These are phyloP conservation scores for Lichtheimia corymbifera DNA, from an alignment of 371 early-diverging fungal genomes.

Conservation along the genomic window DNA sequence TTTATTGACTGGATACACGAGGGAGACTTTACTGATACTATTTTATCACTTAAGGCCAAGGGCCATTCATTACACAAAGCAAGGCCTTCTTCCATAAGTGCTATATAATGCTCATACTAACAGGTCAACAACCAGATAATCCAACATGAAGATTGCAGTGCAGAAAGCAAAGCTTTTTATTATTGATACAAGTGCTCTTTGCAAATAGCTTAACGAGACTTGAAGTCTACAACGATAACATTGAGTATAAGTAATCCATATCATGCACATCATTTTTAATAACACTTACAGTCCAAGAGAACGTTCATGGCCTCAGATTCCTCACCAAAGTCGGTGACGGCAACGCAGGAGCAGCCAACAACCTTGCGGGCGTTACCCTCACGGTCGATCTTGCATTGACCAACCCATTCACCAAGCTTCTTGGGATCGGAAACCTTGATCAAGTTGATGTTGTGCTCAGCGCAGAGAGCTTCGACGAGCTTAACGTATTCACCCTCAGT, in stretches of 20 bases:
- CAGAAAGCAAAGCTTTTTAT: not conserved
- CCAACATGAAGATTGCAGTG: too few relatives aligned
- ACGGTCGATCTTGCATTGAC: slow-evolving; percentile 99
- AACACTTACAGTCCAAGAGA: slow-evolving; percentile 77
- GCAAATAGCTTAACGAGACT: slow-evolving; percentile 62
- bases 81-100: too few relatives aligned
- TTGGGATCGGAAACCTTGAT: slow-evolving; percentile 97
- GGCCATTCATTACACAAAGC: too few relatives aligned
- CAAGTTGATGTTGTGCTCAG: slow-evolving; percentile 97
- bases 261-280: too few relatives aligned
- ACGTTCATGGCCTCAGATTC: slow-evolving; percentile 98
- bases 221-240: slow-evolving; percentile 57
- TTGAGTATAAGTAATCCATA: too few relatives aligned
- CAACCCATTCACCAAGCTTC: slow-evolving; percentile 99
- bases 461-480: slow-evolving; percentile 97
- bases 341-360: slow-evolving; percentile 94
- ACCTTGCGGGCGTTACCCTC: slow-evolving; percentile 98
- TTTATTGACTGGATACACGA: too few relatives aligned
- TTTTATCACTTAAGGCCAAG: too few relatives aligned
- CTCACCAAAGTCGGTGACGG: slow-evolving; percentile 96
- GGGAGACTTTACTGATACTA: too few relatives aligned
- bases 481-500: slow-evolving; percentile 94
- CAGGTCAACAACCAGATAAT: too few relatives aligned
- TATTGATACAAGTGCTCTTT: not conserved
- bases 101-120: too few relatives aligned